Evolutionary conservation across 768 basidiomycete species (phyloP), one percentile per base, ranked within the genome.

Genomic region (Lentinula boryana): DNA sequence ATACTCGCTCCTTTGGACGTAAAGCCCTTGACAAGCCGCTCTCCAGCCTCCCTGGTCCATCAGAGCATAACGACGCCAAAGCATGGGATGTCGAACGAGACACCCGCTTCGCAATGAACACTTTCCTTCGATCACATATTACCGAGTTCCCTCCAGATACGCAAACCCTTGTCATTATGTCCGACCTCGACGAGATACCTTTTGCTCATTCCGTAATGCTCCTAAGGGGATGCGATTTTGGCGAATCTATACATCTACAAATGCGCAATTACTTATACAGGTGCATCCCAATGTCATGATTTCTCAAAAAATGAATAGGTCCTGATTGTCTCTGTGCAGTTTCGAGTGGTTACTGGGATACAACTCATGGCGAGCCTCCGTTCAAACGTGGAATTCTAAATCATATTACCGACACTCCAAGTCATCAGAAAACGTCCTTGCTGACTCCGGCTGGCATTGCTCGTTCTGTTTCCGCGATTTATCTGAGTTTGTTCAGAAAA

Each of bases 401-500:
- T 76, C 68, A 60, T 85, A 85, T 66, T 60, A 60, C 35, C 74
- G 76, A 32, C 83, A 83, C 66, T 79, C 79, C 18, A 77, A 80
- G 67, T 75, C 76, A 56, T 73, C 73, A 8, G 75, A 84, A 53
- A 67, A 69, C 40, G 70, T 81, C 8, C 78, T 87, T 38, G 81
- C 83, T 21, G 84, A 87, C 68, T 73, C 84, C n/a, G 86, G 85
- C 1, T 87, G 84, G 84, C 85, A 87, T 65, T 86, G 84, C 72
- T 83, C 82, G 60, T 87, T 82, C 72, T 87, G 85, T 70, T 88
- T 86, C 77, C 75, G 80, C 48, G 79, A 80, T 12, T 74, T 87
- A 53, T 69, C 76, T 7, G 85, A 88, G 68, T 86, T 84, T 63
- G 71, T 77, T 31, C 74, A 79, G 66, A 86, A 86, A 72, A 84